phyloP scores from a whole-genome alignment of 2,329 filamentous ascomycete species.

The Calonectria hongkongensis region DNA sequence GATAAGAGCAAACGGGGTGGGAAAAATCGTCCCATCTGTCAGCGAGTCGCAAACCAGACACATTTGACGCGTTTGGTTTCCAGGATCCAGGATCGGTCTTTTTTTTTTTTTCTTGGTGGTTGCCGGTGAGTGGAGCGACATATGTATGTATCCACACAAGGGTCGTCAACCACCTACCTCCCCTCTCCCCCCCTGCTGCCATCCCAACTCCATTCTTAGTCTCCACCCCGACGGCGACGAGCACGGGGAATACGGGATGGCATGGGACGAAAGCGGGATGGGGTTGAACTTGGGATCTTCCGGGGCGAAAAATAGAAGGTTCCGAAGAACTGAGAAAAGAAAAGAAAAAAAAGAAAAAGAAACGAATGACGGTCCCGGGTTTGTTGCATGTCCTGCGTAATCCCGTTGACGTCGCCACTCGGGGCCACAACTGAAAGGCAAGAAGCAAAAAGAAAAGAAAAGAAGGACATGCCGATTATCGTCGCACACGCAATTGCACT shows the following conservation, averaged over 20 bases:
- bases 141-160: not conserved
- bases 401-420: not conserved
- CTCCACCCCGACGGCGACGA: constrained; percentile 23
- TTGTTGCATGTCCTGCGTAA: not conserved
- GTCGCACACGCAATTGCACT: not conserved
- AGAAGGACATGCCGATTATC: not conserved
- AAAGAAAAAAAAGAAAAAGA: not conserved
- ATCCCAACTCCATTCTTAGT: constrained; percentile 10
- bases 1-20: not conserved
- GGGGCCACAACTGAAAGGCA: not conserved
- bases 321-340: not conserved
- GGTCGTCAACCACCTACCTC: not conserved
- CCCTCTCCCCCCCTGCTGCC: not conserved
- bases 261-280: constrained; percentile 22
- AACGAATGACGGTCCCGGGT: not conserved
- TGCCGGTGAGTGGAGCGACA: not conserved
- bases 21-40: constrained; percentile 7
- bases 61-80: not conserved
- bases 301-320: not conserved
- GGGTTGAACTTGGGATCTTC: not conserved
- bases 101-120: not conserved
- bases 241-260: constrained; percentile 21
- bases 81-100: constrained; percentile 1
- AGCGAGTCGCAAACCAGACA: not conserved
- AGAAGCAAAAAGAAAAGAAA: not conserved